These are phyloP conservation scores for Leccinum fibrillosum DNA, from an alignment of 768 basidiomycete genomes.

Conservation along the genomic window DNA sequence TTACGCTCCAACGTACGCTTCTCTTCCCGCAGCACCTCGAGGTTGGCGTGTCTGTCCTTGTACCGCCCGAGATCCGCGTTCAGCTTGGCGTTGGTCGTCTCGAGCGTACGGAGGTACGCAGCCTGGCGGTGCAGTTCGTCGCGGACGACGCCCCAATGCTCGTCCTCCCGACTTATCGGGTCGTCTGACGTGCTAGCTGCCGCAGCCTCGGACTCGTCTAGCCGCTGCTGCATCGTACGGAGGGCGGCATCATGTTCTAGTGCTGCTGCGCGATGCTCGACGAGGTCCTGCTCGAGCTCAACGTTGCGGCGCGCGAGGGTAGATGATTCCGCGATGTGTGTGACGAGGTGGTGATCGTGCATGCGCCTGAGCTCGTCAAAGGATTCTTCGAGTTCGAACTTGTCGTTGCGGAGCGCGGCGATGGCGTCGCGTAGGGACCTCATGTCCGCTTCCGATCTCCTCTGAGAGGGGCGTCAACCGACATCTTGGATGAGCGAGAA, in stretches of 20 bases:
- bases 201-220: constrained; percentile 42
- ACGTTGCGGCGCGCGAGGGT: constrained; percentile 45
- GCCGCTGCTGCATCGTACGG: constrained; percentile 43
- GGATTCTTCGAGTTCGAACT: constrained; percentile 59
- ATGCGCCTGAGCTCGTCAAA: constrained; percentile 46
- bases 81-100: constrained; percentile 55
- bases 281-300: constrained; percentile 47
- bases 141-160: constrained; percentile 59
- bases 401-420: constrained; percentile 50
- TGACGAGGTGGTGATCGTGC: constrained; percentile 46
- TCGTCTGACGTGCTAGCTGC: constrained; percentile 21
- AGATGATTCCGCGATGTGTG: constrained; percentile 51
- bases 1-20: constrained; percentile 61
- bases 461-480: constrained; percentile 30
- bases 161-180: constrained; percentile 38
- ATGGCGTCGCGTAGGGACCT: constrained; percentile 49
- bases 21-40: constrained; percentile 74
- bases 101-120: constrained; percentile 55
- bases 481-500: not conserved
- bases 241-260: constrained; percentile 39
- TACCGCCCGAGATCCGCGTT: constrained; percentile 50
- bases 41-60: constrained; percentile 52
- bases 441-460: constrained; percentile 48
- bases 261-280: constrained; percentile 38
- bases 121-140: constrained; percentile 70